These are phyloP conservation scores for Thermomyces lanuginosus DNA, from an alignment of 2,329 filamentous ascomycete species.

Conservation along the genomic window DNA sequence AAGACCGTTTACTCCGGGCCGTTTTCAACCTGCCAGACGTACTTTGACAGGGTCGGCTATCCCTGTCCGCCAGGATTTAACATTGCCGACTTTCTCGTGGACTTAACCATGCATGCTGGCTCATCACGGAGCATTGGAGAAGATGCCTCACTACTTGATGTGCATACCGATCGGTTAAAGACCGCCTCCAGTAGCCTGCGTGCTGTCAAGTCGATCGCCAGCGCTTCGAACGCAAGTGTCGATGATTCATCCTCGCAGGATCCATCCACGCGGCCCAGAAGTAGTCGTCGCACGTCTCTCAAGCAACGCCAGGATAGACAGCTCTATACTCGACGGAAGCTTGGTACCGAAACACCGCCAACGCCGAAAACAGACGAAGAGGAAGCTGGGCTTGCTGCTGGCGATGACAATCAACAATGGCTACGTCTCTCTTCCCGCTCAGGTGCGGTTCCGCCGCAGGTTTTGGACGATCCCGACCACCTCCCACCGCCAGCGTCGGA, in stretches of 20 bases:
- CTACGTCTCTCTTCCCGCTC: slow-evolving; percentile 42
- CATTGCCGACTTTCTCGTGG: slow-evolving; percentile 93
- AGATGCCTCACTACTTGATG: slow-evolving; percentile 44
- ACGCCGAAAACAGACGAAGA: slow-evolving; percentile 52
- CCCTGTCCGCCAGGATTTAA: slow-evolving; percentile 93
- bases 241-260: slow-evolving; percentile 46
- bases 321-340: slow-evolving; percentile 68
- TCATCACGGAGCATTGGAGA: slow-evolving; percentile 38
- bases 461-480: slow-evolving; percentile 52
- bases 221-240: slow-evolving; percentile 58
- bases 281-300: slow-evolving; percentile 62
- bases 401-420: slow-evolving; percentile 41
- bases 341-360: slow-evolving; percentile 34
- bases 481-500: slow-evolving; percentile 42
- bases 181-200: slow-evolving; percentile 73
- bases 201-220: slow-evolving; percentile 80
- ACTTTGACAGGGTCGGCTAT: slow-evolving; percentile 86
- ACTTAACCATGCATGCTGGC: slow-evolving; percentile 91
- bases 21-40: slow-evolving; percentile 72
- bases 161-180: slow-evolving; percentile 43
- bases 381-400: slow-evolving; percentile 35
- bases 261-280: slow-evolving; percentile 47
- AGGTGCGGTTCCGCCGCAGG: slow-evolving; percentile 40
- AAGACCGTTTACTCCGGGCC: slow-evolving; percentile 86
- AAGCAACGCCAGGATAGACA: slow-evolving; percentile 75